Evolutionary conservation across 176 grass and related monocot genomes (phyloP).

Genomic region (Triticum dicoccoides): DNA sequence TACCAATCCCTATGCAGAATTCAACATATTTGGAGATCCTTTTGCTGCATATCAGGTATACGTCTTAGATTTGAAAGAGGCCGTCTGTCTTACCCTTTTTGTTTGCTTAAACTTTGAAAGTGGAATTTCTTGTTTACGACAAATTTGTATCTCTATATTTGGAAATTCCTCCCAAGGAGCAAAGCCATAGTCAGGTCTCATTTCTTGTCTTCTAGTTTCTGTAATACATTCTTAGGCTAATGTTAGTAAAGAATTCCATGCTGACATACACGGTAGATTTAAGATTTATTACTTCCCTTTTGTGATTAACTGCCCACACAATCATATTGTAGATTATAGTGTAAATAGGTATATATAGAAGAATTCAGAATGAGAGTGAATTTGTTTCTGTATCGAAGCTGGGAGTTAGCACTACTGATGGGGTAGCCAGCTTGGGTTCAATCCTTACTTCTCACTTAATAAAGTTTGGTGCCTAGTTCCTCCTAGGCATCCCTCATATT

Average conservation of each 20-base stretch:
- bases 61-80: background rate
- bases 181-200: background rate
- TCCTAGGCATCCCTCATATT: too few species aligned
- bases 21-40: slow-evolving; percentile 90
- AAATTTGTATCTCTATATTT: background rate
- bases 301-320: background rate
- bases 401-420: background rate
- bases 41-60: slow-evolving; percentile 92
- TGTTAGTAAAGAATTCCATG: background rate
- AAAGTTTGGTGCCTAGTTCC: too few species aligned
- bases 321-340: background rate
- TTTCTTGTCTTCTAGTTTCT: background rate
- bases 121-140: background rate
- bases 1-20: slow-evolving; percentile 75
- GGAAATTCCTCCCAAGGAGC: background rate
- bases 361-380: background rate
- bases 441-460: too few species aligned
- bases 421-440: too few species aligned
- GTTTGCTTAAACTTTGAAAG: background rate
- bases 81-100: background rate
- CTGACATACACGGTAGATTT: background rate
- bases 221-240: background rate
- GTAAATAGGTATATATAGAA: background rate
- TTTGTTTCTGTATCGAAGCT: background rate
- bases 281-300: background rate